Base-by-base conservation (phyloP, 2,329 filamentous ascomycete genomes). In the Aureobasidium vineae region DNA sequence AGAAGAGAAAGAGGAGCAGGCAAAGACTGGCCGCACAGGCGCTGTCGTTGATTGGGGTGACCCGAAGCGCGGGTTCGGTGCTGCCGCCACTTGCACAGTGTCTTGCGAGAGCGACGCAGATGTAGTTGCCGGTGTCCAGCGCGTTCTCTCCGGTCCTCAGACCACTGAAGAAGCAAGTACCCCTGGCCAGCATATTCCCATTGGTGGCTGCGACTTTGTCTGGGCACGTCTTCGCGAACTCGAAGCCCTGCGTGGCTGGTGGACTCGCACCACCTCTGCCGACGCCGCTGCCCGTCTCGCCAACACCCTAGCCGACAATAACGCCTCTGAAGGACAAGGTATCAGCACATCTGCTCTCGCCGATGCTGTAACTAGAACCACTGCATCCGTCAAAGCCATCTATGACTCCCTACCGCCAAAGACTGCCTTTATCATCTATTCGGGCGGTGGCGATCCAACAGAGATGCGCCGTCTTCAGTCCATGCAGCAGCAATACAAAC, bases 31-130 rank as follows among this genome's bases (percentile, higher is more conserved):
- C 69, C 88, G 88, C 76, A 86, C 83, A 0, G 89, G 88, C 67
- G 90, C 90, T 1, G 86, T 96, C 38, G 84, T 98, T 26, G 95
- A 99, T 78, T 97, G 94, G 90, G 94, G 93, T 60, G 89, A 92
- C 68, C 90, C 91, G 16, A 84, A 83, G 69, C 81, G 84, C 63
- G 85, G 85, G 5, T 84, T 85, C 67, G 86, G 86, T 19, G 78
- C 80, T 21, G 81, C 84, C 65, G 86, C 86, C 2, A 80, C 80
- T 26, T 79, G 84, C 40, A 79, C 82, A 10, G 82, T 88, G 66
- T 83, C 82, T 26, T 88, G 85, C 71, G 77, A 78, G 41, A 81
- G 79, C 66, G 87, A 90, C 68, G 79, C 80, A 1, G 83, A 84
- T 23, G 83, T 90, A 10, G 84, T 86, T 0, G 76, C 79, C 16